Conservation (phyloP, 345 rosid genomes). For the Toxicodendron radicans region DNA sequence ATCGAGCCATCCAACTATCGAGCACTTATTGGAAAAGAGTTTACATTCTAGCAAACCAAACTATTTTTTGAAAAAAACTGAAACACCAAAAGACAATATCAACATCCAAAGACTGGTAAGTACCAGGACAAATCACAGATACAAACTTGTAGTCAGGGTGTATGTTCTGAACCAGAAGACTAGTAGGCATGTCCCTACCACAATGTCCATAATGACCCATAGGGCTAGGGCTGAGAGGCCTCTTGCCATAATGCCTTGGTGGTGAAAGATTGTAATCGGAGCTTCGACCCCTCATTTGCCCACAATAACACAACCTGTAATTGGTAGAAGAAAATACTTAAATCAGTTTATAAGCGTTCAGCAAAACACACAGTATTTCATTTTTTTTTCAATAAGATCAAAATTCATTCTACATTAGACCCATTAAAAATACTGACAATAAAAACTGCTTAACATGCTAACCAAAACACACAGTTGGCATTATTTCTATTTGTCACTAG, state of each 20-base stretch:
- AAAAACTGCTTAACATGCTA: not conserved
- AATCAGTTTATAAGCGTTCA: too few species aligned
- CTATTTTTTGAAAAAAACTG: not conserved
- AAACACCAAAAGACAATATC: not conserved
- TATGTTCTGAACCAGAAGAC: slow-evolving; percentile 89
- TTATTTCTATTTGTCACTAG: too few species aligned
- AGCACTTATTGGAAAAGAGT: not conserved
- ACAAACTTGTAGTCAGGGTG: slow-evolving; percentile 70
- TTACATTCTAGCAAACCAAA: not conserved
- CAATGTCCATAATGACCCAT: slow-evolving; percentile 53
- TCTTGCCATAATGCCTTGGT: slow-evolving; percentile 63
- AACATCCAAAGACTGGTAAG: not conserved
- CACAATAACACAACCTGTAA: slow-evolving; percentile 6
- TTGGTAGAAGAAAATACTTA: not conserved
- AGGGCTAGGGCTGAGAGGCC: slow-evolving; percentile 68
- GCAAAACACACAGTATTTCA: too few species aligned
- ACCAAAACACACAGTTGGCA: too few species aligned
- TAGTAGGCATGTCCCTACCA: slow-evolving; percentile 68
- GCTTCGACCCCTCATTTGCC: slow-evolving; percentile 67
- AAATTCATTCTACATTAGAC: too few species aligned
- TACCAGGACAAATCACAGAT: not conserved
- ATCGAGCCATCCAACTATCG: too few species aligned
- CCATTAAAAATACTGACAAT: not conserved
- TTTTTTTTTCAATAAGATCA: too few species aligned
- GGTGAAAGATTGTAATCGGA: slow-evolving; percentile 89